phyloP scores from a whole-genome alignment of 495 filamentous ascomycete species.

The Saxophila tyrrhenica region DNA sequence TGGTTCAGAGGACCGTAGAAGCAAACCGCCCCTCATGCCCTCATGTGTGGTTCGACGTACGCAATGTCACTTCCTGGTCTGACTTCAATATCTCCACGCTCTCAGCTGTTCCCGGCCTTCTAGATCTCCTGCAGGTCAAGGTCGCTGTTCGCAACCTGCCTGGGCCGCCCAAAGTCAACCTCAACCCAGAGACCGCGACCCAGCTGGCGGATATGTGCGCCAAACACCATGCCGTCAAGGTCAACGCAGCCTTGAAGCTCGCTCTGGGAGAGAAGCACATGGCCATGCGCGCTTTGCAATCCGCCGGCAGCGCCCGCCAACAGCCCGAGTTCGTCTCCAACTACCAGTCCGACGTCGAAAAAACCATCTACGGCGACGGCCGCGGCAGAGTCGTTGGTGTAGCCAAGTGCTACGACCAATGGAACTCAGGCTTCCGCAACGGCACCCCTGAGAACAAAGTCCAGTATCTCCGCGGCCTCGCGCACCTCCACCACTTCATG shows the following conservation, averaged over 20 bases:
- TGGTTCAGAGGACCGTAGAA: conserved; percentile 65
- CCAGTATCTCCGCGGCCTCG: conserved; percentile 71
- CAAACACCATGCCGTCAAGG: conserved; percentile 60
- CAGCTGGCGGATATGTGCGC: conserved; percentile 58
- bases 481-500: conserved; percentile 79
- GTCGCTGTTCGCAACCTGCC: conserved; percentile 56
- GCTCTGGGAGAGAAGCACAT: conserved; percentile 51
- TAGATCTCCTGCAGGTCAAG: conserved; percentile 59
- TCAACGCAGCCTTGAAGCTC: conserved; percentile 65
- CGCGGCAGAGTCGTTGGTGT: conserved; percentile 76
- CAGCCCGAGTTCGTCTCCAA: conserved; percentile 54
- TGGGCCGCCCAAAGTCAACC: conserved; percentile 37
- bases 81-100: conserved; percentile 65
- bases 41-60: conserved; percentile 91
- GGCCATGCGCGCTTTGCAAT: conserved; percentile 34
- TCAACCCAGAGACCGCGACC: conserved; percentile 60
- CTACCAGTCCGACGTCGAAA: conserved; percentile 59
- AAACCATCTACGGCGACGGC: conserved; percentile 58
- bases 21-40: conserved; percentile 59
- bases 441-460: conserved; percentile 69
- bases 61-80: conserved; percentile 72
- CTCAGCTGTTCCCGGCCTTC: conserved; percentile 58
- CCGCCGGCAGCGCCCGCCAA: conserved; percentile 24
- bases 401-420: conserved; percentile 77
- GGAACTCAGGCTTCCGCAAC: conserved; percentile 87